Base-by-base conservation (phyloP, 1,284 basidiomycete species). In the Inonotus obliquus region DNA sequence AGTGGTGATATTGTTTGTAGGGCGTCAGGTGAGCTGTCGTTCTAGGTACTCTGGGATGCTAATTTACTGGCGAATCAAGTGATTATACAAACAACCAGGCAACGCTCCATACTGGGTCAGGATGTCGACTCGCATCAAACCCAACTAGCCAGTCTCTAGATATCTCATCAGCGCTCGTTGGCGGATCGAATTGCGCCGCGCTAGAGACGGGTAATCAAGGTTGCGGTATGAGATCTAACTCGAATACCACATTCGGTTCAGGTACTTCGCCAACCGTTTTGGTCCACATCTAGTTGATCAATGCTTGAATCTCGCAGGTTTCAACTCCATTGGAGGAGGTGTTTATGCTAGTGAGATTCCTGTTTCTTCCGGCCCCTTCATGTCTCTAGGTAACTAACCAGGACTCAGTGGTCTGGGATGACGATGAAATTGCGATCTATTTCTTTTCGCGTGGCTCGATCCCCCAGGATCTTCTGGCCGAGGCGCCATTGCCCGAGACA, bases 41-140 rank as follows among this genome's bases (percentile, higher is more conserved):
- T 14, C 21, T 25, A 35, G 29, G 29, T 5, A n/a, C 27, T 7
- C 17, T 5, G 14, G 29, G 7, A n/a, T 32, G 14, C n/a, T 2
- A 9, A 17, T n/a, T 52, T 25, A 52, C 13, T 23, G 90, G 17
- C 35, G 1, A 32, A 19, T 29, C 3, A 17, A 84, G 92, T 69
- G 83, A 90, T 67, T 88, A 90, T 70, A 88, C 83, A 32, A 81
- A 84, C 67, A 90, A 93, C 71, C 91, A 92, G 72, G 86, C 85
- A 37, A 92, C 92, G 13, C 79, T 94, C 55, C 91, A 93, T 69
- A 91, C 90, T 7, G 80, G 81, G 65, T 73, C 81, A 25, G 92
- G 91, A 10, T 94, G 92, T 72, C 79, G 75, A 4, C 73, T 91
- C 29, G 66, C 87, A 56, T 80, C 79, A 10, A 56, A 64, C 25